These are phyloP conservation scores for Cochlearia excelsa DNA, from an alignment of 345 rosid genomes.

Conservation along the genomic window DNA sequence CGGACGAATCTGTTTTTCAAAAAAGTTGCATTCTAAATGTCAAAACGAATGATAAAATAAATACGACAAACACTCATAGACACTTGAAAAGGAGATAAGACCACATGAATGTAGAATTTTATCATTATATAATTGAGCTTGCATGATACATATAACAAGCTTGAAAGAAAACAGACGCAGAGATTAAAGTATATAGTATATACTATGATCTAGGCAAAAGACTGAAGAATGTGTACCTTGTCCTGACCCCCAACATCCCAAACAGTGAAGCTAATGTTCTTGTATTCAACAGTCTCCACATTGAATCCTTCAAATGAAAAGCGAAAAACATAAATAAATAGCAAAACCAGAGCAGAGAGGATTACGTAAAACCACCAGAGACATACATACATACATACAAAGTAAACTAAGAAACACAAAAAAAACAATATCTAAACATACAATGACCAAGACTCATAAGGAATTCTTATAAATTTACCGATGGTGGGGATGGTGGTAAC, in stretches of 20 bases:
- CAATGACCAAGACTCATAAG: neutral
- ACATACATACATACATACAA: neutral
- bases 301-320: too few relatives aligned
- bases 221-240: too few relatives aligned
- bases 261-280: too few relatives aligned
- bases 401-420: conserved; percentile 1
- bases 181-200: too few relatives aligned
- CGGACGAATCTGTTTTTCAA: conserved; percentile 57
- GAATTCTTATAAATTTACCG: conserved; percentile 35
- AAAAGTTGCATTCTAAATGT: conserved; percentile 8
- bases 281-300: too few relatives aligned
- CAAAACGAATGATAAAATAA: neutral
- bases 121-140: neutral
- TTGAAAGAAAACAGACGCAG: too few relatives aligned
- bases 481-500: conserved; percentile 81
- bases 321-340: too few relatives aligned
- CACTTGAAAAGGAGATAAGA: neutral
- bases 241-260: too few relatives aligned
- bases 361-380: conserved; percentile 1
- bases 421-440: neutral
- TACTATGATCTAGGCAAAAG: too few relatives aligned
- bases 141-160: neutral
- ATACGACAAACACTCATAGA: neutral
- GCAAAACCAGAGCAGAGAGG: neutral
- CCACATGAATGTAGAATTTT: neutral